A percentile compares a stretch with the other conserved stretches of the same genome.
These are phyloP conservation scores for Tuber melanosporum DNA, from an alignment of 495 filamentous ascomycete genomes.

Conservation along the genomic window DNA sequence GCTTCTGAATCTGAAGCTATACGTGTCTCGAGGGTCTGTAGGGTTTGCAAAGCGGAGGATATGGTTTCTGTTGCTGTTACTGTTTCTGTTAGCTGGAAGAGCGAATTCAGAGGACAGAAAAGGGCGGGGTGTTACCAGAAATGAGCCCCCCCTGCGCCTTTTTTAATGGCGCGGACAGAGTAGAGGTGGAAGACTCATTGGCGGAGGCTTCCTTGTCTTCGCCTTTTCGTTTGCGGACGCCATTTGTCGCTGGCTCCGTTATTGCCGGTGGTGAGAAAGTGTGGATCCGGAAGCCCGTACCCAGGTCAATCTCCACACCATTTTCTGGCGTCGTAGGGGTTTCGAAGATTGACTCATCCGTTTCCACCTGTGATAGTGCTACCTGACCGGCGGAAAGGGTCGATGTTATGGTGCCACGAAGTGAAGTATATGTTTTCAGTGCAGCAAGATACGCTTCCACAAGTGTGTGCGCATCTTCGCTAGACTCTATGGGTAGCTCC, in stretches of 20 bases:
- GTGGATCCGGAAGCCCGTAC: not conserved
- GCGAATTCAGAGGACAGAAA: not conserved
- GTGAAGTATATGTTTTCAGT: not conserved
- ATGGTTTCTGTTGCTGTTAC: not conserved
- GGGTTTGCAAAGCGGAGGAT: not conserved
- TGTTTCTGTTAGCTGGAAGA: not conserved
- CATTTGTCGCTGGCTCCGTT: not conserved
- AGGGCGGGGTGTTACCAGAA: not conserved
- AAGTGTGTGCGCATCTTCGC: not conserved
- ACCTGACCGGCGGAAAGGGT: not conserved
- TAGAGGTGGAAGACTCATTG: not conserved
- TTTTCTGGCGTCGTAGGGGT: not conserved
- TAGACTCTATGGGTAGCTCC: not conserved
- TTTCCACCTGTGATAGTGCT: not conserved
- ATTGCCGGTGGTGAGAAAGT: not conserved
- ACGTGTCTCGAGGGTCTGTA: not conserved
- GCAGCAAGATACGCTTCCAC: not conserved
- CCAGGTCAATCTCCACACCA: not conserved
- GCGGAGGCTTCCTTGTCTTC: not conserved
- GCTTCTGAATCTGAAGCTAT: constrained; percentile 1
- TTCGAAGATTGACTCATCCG: not conserved
- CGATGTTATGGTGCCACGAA: not conserved
- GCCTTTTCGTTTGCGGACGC: not conserved
- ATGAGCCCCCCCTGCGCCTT: not conserved
- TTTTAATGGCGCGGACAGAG: not conserved